These are phyloP conservation scores for Microcyclosporella mali DNA, from an alignment of 2,329 filamentous ascomycete genomes.

Conservation along the genomic window DNA sequence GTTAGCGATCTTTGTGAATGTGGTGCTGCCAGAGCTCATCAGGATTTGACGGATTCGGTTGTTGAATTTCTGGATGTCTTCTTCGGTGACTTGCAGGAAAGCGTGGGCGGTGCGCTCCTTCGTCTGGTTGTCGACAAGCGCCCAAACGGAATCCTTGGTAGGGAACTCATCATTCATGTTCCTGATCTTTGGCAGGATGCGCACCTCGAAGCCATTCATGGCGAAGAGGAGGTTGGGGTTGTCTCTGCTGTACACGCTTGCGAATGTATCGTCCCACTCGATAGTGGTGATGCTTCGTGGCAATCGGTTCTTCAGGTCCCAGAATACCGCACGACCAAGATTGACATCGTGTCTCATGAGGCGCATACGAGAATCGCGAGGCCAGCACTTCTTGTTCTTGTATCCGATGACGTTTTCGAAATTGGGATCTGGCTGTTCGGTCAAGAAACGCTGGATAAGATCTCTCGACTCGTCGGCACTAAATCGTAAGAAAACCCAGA, in stretches of 20 bases:
- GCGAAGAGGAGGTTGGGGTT: constrained; percentile 96
- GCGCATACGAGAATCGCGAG: constrained; percentile 92
- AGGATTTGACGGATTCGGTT: constrained; percentile 97
- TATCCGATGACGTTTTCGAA: constrained; percentile 99
- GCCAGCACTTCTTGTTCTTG: constrained; percentile 99
- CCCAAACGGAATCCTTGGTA: constrained; percentile 97
- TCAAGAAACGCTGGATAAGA: constrained; percentile 93
- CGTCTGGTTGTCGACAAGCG: constrained; percentile 87
- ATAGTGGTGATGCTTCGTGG: constrained; percentile 94
- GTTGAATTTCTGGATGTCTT: constrained; percentile 98
- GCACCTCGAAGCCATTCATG: constrained; percentile 96
- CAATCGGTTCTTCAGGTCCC: constrained; percentile 95
- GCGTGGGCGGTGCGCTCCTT: constrained; percentile 97
- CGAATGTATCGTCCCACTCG: constrained; percentile 98
- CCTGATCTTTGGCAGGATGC: constrained; percentile 88
- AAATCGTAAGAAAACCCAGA: constrained; percentile 97
- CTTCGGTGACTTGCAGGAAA: constrained; percentile 94
- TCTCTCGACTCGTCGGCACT: constrained; percentile 90
- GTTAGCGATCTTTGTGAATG: constrained; percentile 99
- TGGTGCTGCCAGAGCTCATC: constrained; percentile 99
- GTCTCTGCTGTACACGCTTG: constrained; percentile 94
- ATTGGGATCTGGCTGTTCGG: constrained; percentile 96
- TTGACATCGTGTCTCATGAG: constrained; percentile 99
- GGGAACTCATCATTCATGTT: constrained; percentile 96
- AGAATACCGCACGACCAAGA: constrained; percentile 93